These are phyloP conservation scores for Phlebopus sp. DNA, from an alignment of 1,284 basidiomycete genomes.

Conservation along the genomic window DNA sequence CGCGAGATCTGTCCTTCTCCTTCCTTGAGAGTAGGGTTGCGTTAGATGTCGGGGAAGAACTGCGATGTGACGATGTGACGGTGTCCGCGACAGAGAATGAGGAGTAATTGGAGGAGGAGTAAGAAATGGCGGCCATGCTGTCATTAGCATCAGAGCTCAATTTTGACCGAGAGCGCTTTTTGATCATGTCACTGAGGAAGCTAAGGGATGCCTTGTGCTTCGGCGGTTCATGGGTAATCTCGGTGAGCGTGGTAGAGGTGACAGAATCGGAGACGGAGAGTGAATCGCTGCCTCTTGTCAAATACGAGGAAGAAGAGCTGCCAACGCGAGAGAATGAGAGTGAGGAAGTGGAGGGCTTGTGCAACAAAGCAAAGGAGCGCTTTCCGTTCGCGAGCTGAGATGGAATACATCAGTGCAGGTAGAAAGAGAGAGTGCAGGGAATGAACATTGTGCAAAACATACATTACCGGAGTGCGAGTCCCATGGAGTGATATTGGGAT, in stretches of 20 bases:
- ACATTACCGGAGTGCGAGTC: slow-evolving; percentile 14
- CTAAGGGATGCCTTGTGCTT: slow-evolving; percentile 33
- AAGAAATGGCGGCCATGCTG: slow-evolving; percentile 14
- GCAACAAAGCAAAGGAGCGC: slow-evolving; percentile 28
- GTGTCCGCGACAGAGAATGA: slow-evolving; percentile 26
- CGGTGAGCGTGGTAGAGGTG: slow-evolving; percentile 27
- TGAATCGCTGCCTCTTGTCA: slow-evolving; percentile 40
- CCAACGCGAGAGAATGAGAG: slow-evolving; percentile 30
- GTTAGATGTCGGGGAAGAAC: slow-evolving; percentile 20
- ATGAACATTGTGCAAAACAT: background rate
- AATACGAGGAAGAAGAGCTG: slow-evolving; percentile 33
- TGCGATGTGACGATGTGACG: slow-evolving; percentile 13
- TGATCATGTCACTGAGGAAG: slow-evolving; percentile 31
- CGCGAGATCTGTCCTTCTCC: slow-evolving; percentile 19
- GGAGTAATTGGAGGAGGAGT: slow-evolving; percentile 19
- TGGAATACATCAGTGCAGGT: background rate
- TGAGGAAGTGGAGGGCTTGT: slow-evolving; percentile 42
- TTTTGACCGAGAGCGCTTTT: slow-evolving; percentile 33
- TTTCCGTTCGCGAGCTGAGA: slow-evolving; percentile 8
- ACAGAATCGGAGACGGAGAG: slow-evolving; percentile 34
- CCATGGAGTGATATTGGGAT: slow-evolving; percentile 29
- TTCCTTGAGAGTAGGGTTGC: slow-evolving; percentile 31
- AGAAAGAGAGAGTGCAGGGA: background rate
- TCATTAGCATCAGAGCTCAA: slow-evolving; percentile 30
- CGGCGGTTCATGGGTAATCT: slow-evolving; percentile 26